phyloP scores from a whole-genome alignment of 495 filamentous ascomycete species.

The Penicillium parvum region DNA sequence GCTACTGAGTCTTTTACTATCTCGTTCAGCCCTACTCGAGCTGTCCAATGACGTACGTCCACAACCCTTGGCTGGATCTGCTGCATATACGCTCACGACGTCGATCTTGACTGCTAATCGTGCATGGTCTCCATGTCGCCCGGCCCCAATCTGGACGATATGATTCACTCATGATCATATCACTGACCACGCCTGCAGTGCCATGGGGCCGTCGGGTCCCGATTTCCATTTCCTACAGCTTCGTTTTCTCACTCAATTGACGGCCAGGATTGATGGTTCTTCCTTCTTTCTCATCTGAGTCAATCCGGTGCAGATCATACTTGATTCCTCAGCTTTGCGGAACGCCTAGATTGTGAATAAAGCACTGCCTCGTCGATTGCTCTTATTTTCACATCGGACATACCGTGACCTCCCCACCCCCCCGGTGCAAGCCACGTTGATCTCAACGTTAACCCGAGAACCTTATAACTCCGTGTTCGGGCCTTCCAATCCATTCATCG shows the following conservation, averaged over 20 bases:
- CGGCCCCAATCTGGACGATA: neutral
- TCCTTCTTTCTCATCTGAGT: conserved; percentile 6
- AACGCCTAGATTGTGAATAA: conserved; percentile 13
- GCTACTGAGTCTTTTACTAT: no score
- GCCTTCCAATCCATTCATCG: no score
- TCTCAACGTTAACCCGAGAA: neutral
- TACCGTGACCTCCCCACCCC: conserved; percentile 1
- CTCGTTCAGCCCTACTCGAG: conserved; percentile 7
- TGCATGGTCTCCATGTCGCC: no score
- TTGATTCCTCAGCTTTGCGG: conserved; percentile 9
- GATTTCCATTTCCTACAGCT: no score
- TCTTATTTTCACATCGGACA: conserved; percentile 12
- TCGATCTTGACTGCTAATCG: neutral
- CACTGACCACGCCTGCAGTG: no score
- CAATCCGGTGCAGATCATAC: conserved; percentile 13
- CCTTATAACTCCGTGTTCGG: neutral
- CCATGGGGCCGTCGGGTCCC: neutral
- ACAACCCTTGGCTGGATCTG: no score
- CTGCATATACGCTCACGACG: conserved; percentile 3
- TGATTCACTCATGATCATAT: no score
- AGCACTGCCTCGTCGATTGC: conserved; percentile 21
- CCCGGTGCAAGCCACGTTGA: conserved; percentile 3
- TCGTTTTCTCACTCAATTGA: neutral
- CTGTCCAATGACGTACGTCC: no score
- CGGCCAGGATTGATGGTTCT: neutral